Conservation (phyloP, 2,329 filamentous ascomycete species). For the Botryosphaeria agaves region DNA sequence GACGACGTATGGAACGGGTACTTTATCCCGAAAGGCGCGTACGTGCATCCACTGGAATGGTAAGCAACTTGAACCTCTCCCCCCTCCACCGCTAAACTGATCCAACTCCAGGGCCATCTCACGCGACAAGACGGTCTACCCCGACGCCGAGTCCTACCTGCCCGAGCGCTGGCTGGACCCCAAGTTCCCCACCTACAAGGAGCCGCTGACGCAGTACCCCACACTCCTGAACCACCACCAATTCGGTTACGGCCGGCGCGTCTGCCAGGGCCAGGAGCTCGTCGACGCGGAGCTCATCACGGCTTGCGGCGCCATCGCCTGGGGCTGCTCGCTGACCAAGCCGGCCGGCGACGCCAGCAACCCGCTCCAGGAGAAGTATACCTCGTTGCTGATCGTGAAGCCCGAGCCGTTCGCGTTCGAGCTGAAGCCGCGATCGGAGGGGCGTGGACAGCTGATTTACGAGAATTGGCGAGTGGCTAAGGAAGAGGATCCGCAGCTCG, state of each 20-base stretch:
- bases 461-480: background rate
- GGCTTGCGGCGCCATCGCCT: slow-evolving; percentile 16
- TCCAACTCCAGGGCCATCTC: slow-evolving; percentile 35
- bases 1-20: slow-evolving; percentile 41
- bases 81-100: no score
- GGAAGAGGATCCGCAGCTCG: background rate
- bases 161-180: slow-evolving; percentile 36
- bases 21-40: slow-evolving; percentile 37
- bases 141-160: slow-evolving; percentile 32
- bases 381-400: slow-evolving; percentile 6
- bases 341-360: slow-evolving; percentile 3
- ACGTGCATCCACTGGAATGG: slow-evolving; percentile 26
- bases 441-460: background rate
- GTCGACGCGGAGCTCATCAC: slow-evolving; percentile 19
- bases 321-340: slow-evolving; percentile 7
- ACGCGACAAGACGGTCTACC: slow-evolving; percentile 32
- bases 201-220: slow-evolving; percentile 32
- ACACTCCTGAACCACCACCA: slow-evolving; percentile 35
- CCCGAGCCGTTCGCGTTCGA: slow-evolving; percentile 1
- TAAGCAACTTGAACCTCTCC: slow-evolving; percentile 7
- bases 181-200: slow-evolving; percentile 33
- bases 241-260: slow-evolving; percentile 37
- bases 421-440: background rate
- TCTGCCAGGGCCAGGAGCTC: slow-evolving; percentile 24
- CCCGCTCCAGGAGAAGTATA: slow-evolving; percentile 7